Conservation (phyloP, 2,329 filamentous ascomycete species). For the Phaeosphaeria sp. region DNA sequence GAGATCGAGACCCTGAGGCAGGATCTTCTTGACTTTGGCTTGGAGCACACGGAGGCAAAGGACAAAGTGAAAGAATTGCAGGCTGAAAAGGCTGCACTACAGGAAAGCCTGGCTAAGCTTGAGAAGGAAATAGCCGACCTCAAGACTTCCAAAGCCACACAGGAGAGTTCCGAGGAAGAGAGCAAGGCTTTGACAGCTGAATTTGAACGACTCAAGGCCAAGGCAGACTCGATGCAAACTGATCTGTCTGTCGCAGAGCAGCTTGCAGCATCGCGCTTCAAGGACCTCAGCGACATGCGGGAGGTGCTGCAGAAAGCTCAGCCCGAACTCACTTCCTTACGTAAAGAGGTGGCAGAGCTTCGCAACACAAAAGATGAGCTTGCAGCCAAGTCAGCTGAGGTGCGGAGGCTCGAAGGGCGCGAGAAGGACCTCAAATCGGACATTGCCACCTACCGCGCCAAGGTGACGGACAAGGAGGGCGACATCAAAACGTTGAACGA, state of each 20-base stretch:
- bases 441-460: conserved; percentile 71
- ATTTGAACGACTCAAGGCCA: conserved; percentile 74
- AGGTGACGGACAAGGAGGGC: conserved; percentile 73
- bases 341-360: conserved; percentile 76
- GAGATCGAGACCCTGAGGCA: conserved; percentile 86
- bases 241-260: conserved; percentile 87
- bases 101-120: conserved; percentile 68
- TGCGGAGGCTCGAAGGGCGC: conserved; percentile 78
- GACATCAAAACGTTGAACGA: conserved; percentile 82
- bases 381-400: conserved; percentile 64
- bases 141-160: conserved; percentile 55
- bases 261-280: conserved; percentile 85
- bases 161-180: conserved; percentile 58
- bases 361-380: conserved; percentile 80
- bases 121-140: conserved; percentile 72
- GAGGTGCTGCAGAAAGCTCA: conserved; percentile 84
- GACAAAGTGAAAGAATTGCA: conserved; percentile 74
- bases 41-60: conserved; percentile 84
- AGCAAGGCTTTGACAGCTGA: conserved; percentile 66
- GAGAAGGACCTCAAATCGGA: conserved; percentile 84
- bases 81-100: conserved; percentile 70
- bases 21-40: conserved; percentile 77
- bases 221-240: conserved; percentile 73
- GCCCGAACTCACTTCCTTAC: conserved; percentile 79
- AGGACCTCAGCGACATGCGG: conserved; percentile 80